Base-by-base conservation (phyloP, 148 eudicot species). In the Nepenthes gracilis region DNA sequence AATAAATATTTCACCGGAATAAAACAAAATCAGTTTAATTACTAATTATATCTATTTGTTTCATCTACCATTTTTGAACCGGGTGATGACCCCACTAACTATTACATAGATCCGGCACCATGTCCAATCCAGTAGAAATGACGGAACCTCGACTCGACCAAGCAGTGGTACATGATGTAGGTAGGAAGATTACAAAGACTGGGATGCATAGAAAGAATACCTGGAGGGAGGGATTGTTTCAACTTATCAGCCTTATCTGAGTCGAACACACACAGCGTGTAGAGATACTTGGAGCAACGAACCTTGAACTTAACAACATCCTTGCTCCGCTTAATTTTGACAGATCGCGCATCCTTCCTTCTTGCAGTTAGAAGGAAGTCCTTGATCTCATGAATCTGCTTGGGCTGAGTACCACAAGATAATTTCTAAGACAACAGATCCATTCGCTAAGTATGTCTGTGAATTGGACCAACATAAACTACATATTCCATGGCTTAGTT, bases 201-300 rank as follows among this genome's bases (percentile, higher is more conserved):
- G 23, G 23, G 23, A 23, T 23, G 23, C 23, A 23, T 23, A 23
- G 23, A 4, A 40, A 40, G 45, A 40, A 23, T 51, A 77, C 81
- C 81, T 65, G 84, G 84, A 47, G 84, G 84, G 47, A 80, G 84
- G 36, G 84, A 80, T 68, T 80, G 85, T 79, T 80, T 80, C 77
- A 80, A 71, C 75, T 80, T 80, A 50, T 74, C 67, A 9, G 85
- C 85, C 75, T 80, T 80, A 77, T 80, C 85, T 2, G 72, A 15
- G 65, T 80, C 85, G 11, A 59, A 57, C 47, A 80, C 85, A 50
- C 81, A 80, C 1, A 80, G 81, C 12, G 85, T 80, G 81, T 77
- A 80, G 63, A 80, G 81, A 72, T 80, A 80, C 77, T 80, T 77
- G 58, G 85, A 77, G 72, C 85, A 80, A 33, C 81, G 76, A 66